Evolutionary conservation across 768 basidiomycete species (phyloP).

Genomic region (Amanita subjunquillea): DNA sequence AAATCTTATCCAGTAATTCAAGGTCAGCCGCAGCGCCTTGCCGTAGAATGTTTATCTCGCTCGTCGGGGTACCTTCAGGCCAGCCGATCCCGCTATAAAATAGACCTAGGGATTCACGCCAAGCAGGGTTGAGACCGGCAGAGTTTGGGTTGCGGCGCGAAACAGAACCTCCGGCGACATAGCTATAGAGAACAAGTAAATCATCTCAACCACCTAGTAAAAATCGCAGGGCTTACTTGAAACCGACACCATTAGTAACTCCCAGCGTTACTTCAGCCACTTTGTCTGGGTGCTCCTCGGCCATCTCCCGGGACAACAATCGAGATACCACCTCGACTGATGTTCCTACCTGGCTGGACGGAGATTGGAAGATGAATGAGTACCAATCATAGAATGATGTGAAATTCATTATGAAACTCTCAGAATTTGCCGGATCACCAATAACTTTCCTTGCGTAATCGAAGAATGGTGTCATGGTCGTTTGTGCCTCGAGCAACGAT

Average conservation of each 20-base stretch:
- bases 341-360: background rate
- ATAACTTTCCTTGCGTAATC: background rate
- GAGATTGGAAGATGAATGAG: background rate
- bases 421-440: background rate
- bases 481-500: background rate
- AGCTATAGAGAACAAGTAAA: constrained; percentile 15
- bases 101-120: constrained; percentile 31
- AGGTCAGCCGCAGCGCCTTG: constrained; percentile 12
- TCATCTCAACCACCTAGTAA: too few species aligned
- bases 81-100: constrained; percentile 14
- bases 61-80: constrained; percentile 3
- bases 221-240: background rate
- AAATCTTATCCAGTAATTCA: constrained; percentile 15
- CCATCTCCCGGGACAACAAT: background rate
- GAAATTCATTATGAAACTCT: too few species aligned
- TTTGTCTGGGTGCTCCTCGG: background rate
- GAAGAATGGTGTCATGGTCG: background rate
- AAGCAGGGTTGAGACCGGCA: constrained; percentile 35
- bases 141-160: constrained; percentile 23
- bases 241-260: background rate
- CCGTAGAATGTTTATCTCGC: background rate
- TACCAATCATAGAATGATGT: background rate
- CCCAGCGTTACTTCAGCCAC: background rate
- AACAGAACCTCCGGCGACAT: constrained; percentile 35
- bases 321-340: background rate